These are phyloP conservation scores for Batrachochytrium dendrobatidis DNA, from an alignment of 371 early-diverging fungal genomes.

Conservation along the genomic window DNA sequence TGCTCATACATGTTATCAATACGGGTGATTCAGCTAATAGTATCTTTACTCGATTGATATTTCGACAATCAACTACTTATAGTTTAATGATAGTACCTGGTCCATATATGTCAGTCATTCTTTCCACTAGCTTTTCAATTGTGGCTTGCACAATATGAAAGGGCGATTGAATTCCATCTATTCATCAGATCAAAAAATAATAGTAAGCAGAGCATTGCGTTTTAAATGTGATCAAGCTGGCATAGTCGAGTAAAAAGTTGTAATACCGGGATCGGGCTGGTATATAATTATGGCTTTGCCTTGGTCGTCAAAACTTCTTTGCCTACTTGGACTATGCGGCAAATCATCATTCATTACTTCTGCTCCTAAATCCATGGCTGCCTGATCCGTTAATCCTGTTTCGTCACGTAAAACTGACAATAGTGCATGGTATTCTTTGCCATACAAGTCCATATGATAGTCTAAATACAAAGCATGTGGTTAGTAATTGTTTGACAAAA, in stretches of 20 bases:
- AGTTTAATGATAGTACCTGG: no score
- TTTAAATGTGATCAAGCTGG: neutral
- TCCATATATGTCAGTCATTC: constrained; percentile 14
- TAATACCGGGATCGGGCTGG: constrained; percentile 1
- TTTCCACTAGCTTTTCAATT: constrained; percentile 23
- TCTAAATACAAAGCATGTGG: neutral
- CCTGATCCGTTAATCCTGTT: neutral
- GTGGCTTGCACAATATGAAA: constrained; percentile 11
- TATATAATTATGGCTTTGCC: neutral
- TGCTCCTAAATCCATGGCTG: neutral
- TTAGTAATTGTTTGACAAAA: no score
- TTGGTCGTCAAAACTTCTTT: neutral
- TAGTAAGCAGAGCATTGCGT: neutral
- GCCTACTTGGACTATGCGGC: neutral
- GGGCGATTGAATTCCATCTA: constrained; percentile 3
- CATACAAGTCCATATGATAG: neutral
- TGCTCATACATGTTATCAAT: constrained; percentile 1
- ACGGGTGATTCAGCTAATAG: no score
- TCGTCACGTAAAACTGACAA: neutral
- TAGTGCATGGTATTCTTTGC: constrained; percentile 1
- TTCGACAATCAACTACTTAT: no score
- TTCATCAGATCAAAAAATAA: neutral
- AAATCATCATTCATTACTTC: neutral
- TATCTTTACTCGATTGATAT: no score
- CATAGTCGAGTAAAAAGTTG: neutral